Base-by-base conservation (phyloP, 2,329 filamentous ascomycete species). In the Dactylellina sp. region DNA sequence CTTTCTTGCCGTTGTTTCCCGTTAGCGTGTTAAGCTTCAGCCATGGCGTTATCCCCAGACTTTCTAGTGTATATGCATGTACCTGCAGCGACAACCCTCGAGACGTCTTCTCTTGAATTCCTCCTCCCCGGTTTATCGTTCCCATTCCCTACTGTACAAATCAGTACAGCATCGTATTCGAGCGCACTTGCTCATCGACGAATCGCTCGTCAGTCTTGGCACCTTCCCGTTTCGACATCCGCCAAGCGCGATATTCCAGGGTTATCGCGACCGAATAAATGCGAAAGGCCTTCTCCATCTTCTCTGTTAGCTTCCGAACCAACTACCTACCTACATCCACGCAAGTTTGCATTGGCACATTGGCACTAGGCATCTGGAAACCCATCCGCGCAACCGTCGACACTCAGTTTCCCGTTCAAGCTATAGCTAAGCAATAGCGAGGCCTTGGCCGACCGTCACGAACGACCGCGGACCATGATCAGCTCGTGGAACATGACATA, bases 331-430 rank as follows among this genome's bases (percentile, higher is more conserved):
- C 22, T 11, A 16, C 16, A 39, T 22, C 37, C 14, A 11, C 42
- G 22, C 39, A 46, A 56, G 39, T 42, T n/a, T 24, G 53, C 53
- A 68, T 65, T 72, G 68, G 68, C 52, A 37, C 50, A 65, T 65
- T 65, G 68, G 68, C 68, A 65, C 60, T 72, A 72, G 68, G 68
- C 68, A 72, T 59, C 68, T 55, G 53, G 60, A 55, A 65, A 61
- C 68, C 25, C 16, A 7, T 56, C 50, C 28, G 52, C 68, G 53
- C 60, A 39, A 49, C 42, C 25, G 47, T 16, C 14, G 35, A 52
- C 24, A 35, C 35, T 63, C 59, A 64, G 47, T 72, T 72, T 55
- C 68, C 53, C n/a, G 11, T 55, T 72, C 37, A 60, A 72, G 68
- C 35, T 60, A 25, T 65, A 72, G 68, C 60, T 72, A 72, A 72